Conservation (phyloP, 1,139 yeast genomes). For the Schwanniomyces etchellsii region DNA sequence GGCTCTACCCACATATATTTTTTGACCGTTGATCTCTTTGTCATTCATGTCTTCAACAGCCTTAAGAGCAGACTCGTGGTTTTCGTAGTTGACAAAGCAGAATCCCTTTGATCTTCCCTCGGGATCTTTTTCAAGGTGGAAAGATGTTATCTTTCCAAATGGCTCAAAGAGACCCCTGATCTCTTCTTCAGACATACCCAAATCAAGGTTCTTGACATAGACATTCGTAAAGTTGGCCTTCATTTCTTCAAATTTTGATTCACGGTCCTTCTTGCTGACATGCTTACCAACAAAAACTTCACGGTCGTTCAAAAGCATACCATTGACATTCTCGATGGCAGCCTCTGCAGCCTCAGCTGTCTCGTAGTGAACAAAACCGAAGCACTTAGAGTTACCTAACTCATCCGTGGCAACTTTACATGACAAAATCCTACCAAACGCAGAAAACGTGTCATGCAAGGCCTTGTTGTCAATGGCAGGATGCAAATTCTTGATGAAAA, state of each 20-base stretch:
- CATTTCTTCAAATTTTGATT: conserved; percentile 86
- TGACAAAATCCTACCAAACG: conserved; percentile 92
- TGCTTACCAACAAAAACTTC: conserved; percentile 97
- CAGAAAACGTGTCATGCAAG: conserved; percentile 94
- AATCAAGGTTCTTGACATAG: conserved; percentile 83
- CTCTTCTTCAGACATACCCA: conserved; percentile 67
- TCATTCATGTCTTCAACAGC: conserved; percentile 94
- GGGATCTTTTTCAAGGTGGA: conserved; percentile 73
- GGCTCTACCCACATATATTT: conserved; percentile 95
- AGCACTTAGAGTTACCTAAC: conserved; percentile 88
- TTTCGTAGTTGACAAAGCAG: conserved; percentile 89
- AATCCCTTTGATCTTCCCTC: conserved; percentile 94
- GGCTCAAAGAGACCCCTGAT: conserved; percentile 68
- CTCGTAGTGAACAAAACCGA: conserved; percentile 97
- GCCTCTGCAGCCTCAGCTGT: conserved; percentile 88
- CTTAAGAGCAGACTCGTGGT: conserved; percentile 81
- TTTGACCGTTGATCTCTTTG: conserved; percentile 77
- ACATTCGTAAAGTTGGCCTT: conserved; percentile 94
- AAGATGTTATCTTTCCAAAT: conserved; percentile 80
- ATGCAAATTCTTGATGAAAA: conserved; percentile 97
- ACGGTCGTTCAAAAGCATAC: conserved; percentile 96
- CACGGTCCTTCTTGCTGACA: conserved; percentile 90
- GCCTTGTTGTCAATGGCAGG: conserved; percentile 99
- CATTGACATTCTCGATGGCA: conserved; percentile 96
- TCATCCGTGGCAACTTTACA: conserved; percentile 97